phyloP scores from a whole-genome alignment of 129 eudicot species.

The Flaveria sonorensis region DNA sequence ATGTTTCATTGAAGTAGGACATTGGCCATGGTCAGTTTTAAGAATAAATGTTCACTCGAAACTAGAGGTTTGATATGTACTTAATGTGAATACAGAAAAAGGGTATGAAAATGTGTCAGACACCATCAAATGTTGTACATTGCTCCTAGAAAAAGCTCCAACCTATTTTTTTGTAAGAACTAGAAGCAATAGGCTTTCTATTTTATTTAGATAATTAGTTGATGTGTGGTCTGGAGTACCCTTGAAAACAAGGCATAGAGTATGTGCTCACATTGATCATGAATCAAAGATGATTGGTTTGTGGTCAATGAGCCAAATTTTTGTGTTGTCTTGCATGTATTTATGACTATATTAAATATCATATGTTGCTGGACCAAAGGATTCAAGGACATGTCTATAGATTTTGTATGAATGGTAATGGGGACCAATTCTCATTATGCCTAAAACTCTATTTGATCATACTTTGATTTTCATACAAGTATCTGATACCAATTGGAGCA shows the following conservation, averaged over 20 bases:
- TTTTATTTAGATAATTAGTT: neutral
- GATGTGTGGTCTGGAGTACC: no score
- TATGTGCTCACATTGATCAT: neutral
- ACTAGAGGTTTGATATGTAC: neutral
- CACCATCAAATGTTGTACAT: neutral
- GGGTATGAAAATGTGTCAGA: neutral
- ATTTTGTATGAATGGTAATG: neutral
- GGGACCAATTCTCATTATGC: constrained; percentile 23
- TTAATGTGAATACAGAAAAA: neutral
- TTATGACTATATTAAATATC: neutral
- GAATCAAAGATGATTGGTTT: neutral
- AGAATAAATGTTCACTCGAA: constrained; percentile 3
- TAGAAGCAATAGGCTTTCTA: no score
- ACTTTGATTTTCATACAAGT: no score
- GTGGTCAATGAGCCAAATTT: constrained; percentile 9
- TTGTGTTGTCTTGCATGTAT: constrained; percentile 1
- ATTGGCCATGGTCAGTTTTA: neutral
- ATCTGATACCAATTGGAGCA: no score
- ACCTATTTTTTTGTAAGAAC: no score
- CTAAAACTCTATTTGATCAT: neutral
- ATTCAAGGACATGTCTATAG: constrained; percentile 5
- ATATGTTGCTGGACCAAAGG: neutral
- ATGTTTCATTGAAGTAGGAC: constrained; percentile 12
- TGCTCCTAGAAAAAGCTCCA: neutral
- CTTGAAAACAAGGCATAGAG: neutral